phyloP scores from a whole-genome alignment of 2,329 filamentous ascomycete genomes.

The Ascochyta lentis region DNA sequence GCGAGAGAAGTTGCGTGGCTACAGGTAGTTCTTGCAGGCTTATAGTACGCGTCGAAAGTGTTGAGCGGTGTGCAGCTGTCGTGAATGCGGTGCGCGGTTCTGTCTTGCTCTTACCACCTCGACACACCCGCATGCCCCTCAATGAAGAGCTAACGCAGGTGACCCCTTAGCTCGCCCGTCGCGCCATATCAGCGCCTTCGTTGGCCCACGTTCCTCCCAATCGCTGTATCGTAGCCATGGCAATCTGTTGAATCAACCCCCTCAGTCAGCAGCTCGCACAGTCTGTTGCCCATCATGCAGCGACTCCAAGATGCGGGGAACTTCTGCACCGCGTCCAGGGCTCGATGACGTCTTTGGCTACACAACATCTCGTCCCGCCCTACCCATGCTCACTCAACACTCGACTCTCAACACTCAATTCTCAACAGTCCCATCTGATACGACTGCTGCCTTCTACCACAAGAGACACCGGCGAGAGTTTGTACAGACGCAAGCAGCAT shows the following conservation, averaged over 20 bases:
- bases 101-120: slow-evolving; percentile 13
- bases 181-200: slow-evolving; percentile 5
- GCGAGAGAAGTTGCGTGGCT: background rate
- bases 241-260: slow-evolving; percentile 6
- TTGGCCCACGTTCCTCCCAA: slow-evolving; percentile 3
- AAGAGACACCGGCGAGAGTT: background rate
- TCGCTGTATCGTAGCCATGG: slow-evolving; percentile 1
- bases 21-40: slow-evolving; percentile 2
- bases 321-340: slow-evolving; percentile 19
- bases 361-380: slow-evolving; percentile 14
- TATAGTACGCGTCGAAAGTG: slow-evolving; percentile 19
- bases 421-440: slow-evolving; percentile 8
- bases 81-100: slow-evolving; percentile 12
- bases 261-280: slow-evolving; percentile 1
- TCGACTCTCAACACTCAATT: no score
- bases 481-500: background rate
- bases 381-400: slow-evolving; percentile 9
- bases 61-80: slow-evolving; percentile 24
- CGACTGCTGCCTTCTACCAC: background rate
- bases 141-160: slow-evolving; percentile 25
- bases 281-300: background rate
- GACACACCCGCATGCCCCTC: slow-evolving; percentile 20
- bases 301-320: slow-evolving; percentile 12
- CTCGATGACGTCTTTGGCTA: slow-evolving; percentile 26
- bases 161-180: slow-evolving; percentile 6